Percentiles rank a stretch among this genome's conserved stretches.
These are phyloP conservation scores for Penicillium janthinellum DNA, from an alignment of 2,329 filamentous ascomycete genomes.

Conservation along the genomic window DNA sequence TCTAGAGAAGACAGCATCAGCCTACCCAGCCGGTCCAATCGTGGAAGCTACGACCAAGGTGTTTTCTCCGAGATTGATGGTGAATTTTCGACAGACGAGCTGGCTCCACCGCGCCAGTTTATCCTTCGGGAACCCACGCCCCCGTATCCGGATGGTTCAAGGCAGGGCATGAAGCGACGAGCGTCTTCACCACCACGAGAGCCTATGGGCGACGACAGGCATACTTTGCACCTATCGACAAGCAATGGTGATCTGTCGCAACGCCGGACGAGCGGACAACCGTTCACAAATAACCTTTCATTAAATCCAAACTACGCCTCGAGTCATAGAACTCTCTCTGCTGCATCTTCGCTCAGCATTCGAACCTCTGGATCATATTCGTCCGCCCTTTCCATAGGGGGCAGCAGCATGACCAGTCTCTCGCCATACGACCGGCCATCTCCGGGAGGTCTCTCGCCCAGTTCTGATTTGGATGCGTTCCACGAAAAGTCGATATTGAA, in stretches of 20 bases:
- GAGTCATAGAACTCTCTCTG: conserved; percentile 64
- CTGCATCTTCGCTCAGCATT: conserved; percentile 63
- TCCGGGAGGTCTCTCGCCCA: conserved; percentile 61
- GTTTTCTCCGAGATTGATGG: conserved; percentile 54
- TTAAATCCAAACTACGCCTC: conserved; percentile 57
- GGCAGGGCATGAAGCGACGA: conserved; percentile 63
- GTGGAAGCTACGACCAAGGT: conserved; percentile 65
- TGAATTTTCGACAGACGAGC: conserved; percentile 45
- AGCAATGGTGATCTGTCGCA: conserved; percentile 57
- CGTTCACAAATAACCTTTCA: conserved; percentile 57
- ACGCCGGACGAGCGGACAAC: conserved; percentile 56
- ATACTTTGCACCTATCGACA: conserved; percentile 36
- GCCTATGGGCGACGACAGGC: conserved; percentile 40
- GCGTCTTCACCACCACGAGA: conserved; percentile 66
- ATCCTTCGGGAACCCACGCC: conserved; percentile 44
- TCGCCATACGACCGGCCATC: conserved; percentile 64
- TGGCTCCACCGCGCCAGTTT: conserved; percentile 38
- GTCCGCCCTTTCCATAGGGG: conserved; percentile 62
- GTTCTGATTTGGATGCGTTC: conserved; percentile 56
- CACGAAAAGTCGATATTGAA: conserved; percentile 54
- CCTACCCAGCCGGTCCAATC: conserved; percentile 55
- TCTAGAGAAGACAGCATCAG: conserved; percentile 54
- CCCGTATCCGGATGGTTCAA: conserved; percentile 42
- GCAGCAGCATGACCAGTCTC: conserved; percentile 67
- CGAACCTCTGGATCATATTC: conserved; percentile 63